Evolutionary conservation across 1,284 basidiomycete species (phyloP), one percentile per base, ranked within the genome.

Genomic region (Ceratobasidium sp.): DNA sequence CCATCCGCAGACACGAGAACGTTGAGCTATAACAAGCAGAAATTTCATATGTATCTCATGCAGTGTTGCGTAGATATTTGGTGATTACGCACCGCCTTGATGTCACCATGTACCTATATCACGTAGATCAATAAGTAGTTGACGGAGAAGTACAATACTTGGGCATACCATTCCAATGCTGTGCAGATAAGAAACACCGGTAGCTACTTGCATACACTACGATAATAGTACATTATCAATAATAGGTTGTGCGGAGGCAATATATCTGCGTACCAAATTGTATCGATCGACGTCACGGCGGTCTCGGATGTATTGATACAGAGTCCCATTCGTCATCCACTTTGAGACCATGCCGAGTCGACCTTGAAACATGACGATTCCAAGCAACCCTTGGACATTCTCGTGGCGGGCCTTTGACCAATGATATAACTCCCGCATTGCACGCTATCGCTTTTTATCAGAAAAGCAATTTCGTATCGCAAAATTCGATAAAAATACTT

Each of bases 331-430:
- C 24, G 5, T 51, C 50, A 24, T 51, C 50, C 50, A 24, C 6
- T 33, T 3, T 7, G 57, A 60, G 4, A 60, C 57, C 57, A 60
- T 60, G 29, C 57, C 57, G 5, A 60, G 57, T 11, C 36, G 57
- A 15, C 57, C 57, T 41, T 60, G 29, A 19, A 60, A 60, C 27
- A 36, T 29, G 22, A 60, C 27, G 2, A 60, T 24, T 2, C 57
- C 57, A 14, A 60, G 17, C 19, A 60, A 36, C 24, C 22, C 19
- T 19, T 60, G 57, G 5, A 60, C 36, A 19, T 60, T 60, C n/a
- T 33, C 14, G n/a, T 60, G 57, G 19, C 19, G 31, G 14, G 27
- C 27, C 57, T 44, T 60, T 8, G 57, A 60, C 57, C 57, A 60
- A 36, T 41, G 33, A 41, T 60, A 60, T n/a, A 60, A 5, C n/a